These are phyloP conservation scores for Daldinia bambusicola DNA, from an alignment of 495 filamentous ascomycete genomes.

Conservation along the genomic window DNA sequence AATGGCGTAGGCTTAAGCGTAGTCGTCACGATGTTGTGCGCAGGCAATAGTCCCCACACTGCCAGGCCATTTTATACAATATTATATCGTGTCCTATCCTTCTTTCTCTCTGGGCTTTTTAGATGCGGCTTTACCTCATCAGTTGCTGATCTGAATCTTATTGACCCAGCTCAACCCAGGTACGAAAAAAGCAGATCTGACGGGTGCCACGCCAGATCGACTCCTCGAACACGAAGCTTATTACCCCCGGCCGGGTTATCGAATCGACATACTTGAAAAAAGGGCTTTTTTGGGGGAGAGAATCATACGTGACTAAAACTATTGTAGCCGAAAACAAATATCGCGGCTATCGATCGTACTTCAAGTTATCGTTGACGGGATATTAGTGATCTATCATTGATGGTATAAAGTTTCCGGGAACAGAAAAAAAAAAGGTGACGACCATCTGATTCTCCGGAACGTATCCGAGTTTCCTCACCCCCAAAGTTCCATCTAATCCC, in stretches of 20 bases:
- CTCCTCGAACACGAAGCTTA: conserved; percentile 22
- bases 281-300: background rate
- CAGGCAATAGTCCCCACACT: conserved; percentile 30
- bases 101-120: conserved; percentile 6
- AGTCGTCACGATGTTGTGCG: conserved; percentile 34
- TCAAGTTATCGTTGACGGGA: background rate
- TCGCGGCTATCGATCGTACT: background rate
- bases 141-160: conserved; percentile 42
- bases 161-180: conserved; percentile 14
- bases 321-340: background rate
- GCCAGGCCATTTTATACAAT: conserved; percentile 35
- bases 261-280: background rate
- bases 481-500: conserved; percentile 1
- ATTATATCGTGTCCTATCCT: conserved; percentile 31
- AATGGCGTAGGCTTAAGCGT: conserved; percentile 24
- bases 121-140: conserved; percentile 28
- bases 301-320: background rate
- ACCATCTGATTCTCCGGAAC: conserved; percentile 23
- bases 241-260: conserved; percentile 16
- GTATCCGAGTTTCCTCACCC: conserved; percentile 15
- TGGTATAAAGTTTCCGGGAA: background rate
- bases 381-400: conserved; percentile 2
- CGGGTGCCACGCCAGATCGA: conserved; percentile 33
- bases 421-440: conserved; percentile 1
- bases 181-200: conserved; percentile 10